Base-by-base conservation (phyloP, 441 rosid genomes). In the Hypseocharis bilobata region DNA sequence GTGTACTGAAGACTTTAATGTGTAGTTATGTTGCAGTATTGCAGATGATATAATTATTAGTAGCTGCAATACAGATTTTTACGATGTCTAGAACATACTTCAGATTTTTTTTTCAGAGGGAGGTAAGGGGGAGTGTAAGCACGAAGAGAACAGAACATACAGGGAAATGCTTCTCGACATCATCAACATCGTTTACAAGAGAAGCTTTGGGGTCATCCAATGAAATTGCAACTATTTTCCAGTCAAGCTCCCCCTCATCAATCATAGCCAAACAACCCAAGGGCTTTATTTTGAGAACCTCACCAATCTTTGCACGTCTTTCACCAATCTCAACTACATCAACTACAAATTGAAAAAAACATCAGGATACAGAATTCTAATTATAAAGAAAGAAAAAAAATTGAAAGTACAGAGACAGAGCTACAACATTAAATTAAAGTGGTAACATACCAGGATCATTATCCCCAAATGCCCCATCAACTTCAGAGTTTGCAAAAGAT, bases 271-370 rank as follows among this genome's bases (percentile, higher is more conserved):
- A 72, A 63, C 88, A 91, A 69, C 81, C 93, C 78, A 88, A 63
- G 38, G 97, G 97, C 76, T 86, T 88, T 76, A 91, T 82, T 70
- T 74, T 85, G 1, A 91, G 78, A 71, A 91, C 64, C 69, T 88
- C 88, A 4, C 96, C 93, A 64, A 83, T 82, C 78, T 83, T 80
- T 79, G 82, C 75, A 60, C 56, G 81, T 3, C 74, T 76, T 65
- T 85, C 89, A 63, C 97, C 90, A 74, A 91, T 91, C 82, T 91
- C 97, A 78, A 91, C 90, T 64, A 86, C 97, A 74, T 91, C 97
- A 76, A 91, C 97, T 91, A 55, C 72, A 70, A 55, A 49, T 60
- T 4, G 71, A 69, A 60, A 58, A 26, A 65, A 19, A 23, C 22
- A 54, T 2, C 6, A 8, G 49, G 44, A 38, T 20, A 14, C 56